Evolutionary conservation across 2,329 filamentous ascomycete species (phyloP).

Genomic region (Phaeophleospora eucalypticola): DNA sequence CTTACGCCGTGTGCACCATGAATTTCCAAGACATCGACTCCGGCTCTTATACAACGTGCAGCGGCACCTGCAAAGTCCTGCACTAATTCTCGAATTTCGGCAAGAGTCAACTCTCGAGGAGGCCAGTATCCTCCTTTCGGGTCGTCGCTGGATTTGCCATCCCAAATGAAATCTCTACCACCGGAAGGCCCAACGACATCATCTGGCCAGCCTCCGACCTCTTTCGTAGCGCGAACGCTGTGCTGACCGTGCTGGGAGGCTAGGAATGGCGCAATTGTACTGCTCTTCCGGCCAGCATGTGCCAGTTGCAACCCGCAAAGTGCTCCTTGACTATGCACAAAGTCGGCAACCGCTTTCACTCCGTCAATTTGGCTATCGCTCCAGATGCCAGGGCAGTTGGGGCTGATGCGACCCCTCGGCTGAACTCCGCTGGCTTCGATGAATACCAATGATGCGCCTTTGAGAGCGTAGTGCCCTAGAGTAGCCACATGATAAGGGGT

Average conservation of each 20-base stretch:
- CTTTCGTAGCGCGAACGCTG: slow-evolving; percentile 50
- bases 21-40: slow-evolving; percentile 74
- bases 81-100: slow-evolving; percentile 64
- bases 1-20: slow-evolving; percentile 66
- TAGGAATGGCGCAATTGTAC: slow-evolving; percentile 60
- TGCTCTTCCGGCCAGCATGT: slow-evolving; percentile 67
- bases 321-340: slow-evolving; percentile 71
- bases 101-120: slow-evolving; percentile 52
- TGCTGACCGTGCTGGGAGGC: slow-evolving; percentile 28
- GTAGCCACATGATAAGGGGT: slow-evolving; percentile 81
- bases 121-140: slow-evolving; percentile 36
- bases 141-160: slow-evolving; percentile 27
- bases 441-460: slow-evolving; percentile 68
- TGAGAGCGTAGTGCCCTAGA: slow-evolving; percentile 70
- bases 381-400: slow-evolving; percentile 77
- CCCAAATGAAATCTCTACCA: slow-evolving; percentile 40
- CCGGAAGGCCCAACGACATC: slow-evolving; percentile 54
- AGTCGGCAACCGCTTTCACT: slow-evolving; percentile 67
- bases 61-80: slow-evolving; percentile 60
- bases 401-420: slow-evolving; percentile 77
- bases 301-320: slow-evolving; percentile 74
- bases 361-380: slow-evolving; percentile 73
- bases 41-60: slow-evolving; percentile 51
- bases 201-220: slow-evolving; percentile 51
- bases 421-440: slow-evolving; percentile 75